Evolutionary conservation across 2,329 filamentous ascomycete genomes (phyloP), one percentile per base, ranked within the genome.

Genomic region (Ophiostoma perfectum): DNA sequence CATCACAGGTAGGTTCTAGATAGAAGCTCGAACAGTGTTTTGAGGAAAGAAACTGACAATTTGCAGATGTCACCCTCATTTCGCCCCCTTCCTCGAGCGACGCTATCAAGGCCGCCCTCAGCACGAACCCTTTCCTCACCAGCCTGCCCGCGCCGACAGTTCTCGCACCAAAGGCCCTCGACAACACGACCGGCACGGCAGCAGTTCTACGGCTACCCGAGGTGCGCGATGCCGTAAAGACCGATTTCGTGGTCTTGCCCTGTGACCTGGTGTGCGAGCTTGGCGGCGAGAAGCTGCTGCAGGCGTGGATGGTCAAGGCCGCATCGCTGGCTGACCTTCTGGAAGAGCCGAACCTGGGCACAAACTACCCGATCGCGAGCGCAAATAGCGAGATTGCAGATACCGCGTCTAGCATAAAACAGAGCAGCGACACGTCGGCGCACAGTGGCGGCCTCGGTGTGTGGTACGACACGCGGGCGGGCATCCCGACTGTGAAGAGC

Each of bases 211-310:
- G 93, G 9, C 83, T 97, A 8, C 90, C 91, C 0, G 91, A 97
- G 76, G 87, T 98, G 62, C 88, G 90, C 75, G 82, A 83, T n/a
- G 83, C 88, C 7, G 87, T 99, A 73, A 92, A 86, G 67, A 87
- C 88, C 12, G 92, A 99, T 78, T 98, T 99, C 75, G 81, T 97
- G 39, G 86, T 98, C 3, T 82, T 99, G 4, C 94, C 95, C 0
- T 99, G 95, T 78, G 95, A 99, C 77, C 82, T 99, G 6, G 88
- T 99, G 52, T 97, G 93, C 76, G 93, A 97, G 75, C 81, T 98
- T 16, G 89, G 90, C 2, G 93, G 93, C 12, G 90, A 93, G 73
- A 87, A 89, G 71, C 82, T 98, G 36, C 80, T 96, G 2, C 92
- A 97, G 77, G 88, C 93, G 70, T 99, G 95, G 93, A 93, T 97